phyloP scores from a whole-genome alignment of 441 rosid species.

The Pelargonium myrrhifolium region DNA sequence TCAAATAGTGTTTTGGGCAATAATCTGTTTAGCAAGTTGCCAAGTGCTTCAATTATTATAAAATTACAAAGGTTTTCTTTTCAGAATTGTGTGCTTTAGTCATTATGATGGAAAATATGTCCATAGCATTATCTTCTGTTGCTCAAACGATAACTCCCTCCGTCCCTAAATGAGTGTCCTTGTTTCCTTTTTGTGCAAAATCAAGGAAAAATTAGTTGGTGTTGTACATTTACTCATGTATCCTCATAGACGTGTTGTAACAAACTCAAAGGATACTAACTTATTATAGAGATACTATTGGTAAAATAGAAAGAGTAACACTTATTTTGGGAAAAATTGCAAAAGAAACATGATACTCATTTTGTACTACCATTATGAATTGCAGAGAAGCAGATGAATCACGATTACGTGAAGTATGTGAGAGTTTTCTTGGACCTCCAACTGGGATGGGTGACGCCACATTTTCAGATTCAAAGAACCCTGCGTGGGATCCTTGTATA shows the following conservation, averaged over 20 bases:
- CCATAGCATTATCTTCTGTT: neutral
- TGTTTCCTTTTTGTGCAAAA: no score
- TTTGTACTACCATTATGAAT: neutral
- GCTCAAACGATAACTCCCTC: no score
- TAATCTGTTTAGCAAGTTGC: neutral
- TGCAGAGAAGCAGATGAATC: conserved; percentile 94
- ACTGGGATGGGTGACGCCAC: conserved; percentile 65
- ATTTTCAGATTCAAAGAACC: conserved; percentile 38
- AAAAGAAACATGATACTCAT: neutral
- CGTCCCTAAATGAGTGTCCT: no score
- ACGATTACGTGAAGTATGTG: conserved; percentile 83
- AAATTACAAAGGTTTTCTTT: neutral
- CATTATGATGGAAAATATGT: neutral
- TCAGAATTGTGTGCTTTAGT: neutral
- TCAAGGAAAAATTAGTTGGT: no score
- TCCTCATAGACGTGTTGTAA: no score
- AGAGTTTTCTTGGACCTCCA: conserved; percentile 95
- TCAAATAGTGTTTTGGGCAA: neutral
- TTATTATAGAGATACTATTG: no score
- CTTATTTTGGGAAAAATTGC: no score
- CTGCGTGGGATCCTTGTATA: conserved; percentile 80
- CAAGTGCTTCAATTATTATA: neutral
- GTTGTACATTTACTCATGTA: no score
- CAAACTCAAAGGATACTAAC: no score
- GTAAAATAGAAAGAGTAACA: no score